Percentiles rank a stretch among this genome's conserved stretches.
Conservation (phyloP, 1,284 basidiomycete species). For the Naganishia albida region DNA sequence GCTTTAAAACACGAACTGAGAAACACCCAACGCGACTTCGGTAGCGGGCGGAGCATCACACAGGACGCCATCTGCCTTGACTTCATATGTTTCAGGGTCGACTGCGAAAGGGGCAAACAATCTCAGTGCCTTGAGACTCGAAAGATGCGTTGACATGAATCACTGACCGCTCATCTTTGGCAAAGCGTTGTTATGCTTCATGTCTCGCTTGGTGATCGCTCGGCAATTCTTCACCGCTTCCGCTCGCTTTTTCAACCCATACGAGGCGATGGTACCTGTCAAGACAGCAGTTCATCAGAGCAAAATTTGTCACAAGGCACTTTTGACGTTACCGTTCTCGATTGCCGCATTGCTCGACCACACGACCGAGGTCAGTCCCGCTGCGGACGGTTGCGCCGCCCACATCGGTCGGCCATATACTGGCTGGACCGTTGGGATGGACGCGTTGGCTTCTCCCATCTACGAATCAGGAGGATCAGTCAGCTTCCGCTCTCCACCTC, state of each 20-base stretch:
- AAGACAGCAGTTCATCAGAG: slow-evolving; percentile 16
- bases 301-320: background rate
- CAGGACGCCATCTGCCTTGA: slow-evolving; percentile 74
- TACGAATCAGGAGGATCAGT: slow-evolving; percentile 47
- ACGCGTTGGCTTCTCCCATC: slow-evolving; percentile 91
- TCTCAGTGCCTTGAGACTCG: background rate
- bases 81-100: slow-evolving; percentile 90
- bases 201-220: slow-evolving; percentile 75
- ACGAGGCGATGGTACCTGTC: slow-evolving; percentile 63
- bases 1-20: slow-evolving; percentile 59
- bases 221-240: slow-evolving; percentile 79
- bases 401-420: slow-evolving; percentile 86
- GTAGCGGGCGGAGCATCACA: slow-evolving; percentile 76
- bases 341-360: slow-evolving; percentile 83
- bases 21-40: slow-evolving; percentile 66
- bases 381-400: slow-evolving; percentile 72
- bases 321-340: slow-evolving; percentile 55
- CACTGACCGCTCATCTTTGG: slow-evolving; percentile 67
- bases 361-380: slow-evolving; percentile 74
- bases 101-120: slow-evolving; percentile 55
- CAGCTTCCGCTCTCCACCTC: background rate
- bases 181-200: slow-evolving; percentile 86
- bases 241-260: slow-evolving; percentile 71
- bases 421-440: slow-evolving; percentile 91
- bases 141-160: background rate